A percentile compares a stretch with the other conserved stretches of the same genome.
Conservation (phyloP, 805 yeast species). For the Metschnikowia proteae region DNA sequence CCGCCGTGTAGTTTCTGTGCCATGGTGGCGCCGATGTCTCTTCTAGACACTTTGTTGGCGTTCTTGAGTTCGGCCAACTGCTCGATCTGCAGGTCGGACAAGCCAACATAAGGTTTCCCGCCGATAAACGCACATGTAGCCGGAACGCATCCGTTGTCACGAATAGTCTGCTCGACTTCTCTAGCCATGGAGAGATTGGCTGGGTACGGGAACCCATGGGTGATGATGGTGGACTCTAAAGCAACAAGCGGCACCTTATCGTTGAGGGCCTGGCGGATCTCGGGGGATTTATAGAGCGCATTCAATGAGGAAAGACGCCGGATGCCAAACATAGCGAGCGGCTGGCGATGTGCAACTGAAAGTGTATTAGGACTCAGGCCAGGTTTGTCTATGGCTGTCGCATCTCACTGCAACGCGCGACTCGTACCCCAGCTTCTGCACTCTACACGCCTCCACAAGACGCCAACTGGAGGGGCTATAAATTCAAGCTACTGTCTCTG, state of each 20-base stretch:
- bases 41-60: constrained; percentile 65
- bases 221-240: constrained; percentile 79
- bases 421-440: neutral
- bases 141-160: constrained; percentile 67
- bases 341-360: neutral
- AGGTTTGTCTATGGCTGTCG: neutral
- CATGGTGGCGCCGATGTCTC: constrained; percentile 75
- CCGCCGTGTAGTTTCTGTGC: constrained; percentile 69
- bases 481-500: no score
- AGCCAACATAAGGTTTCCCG: constrained; percentile 72
- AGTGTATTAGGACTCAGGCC: neutral
- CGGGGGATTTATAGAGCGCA: constrained; percentile 37
- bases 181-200: constrained; percentile 69
- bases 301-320: neutral
- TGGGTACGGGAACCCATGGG: constrained; percentile 88
- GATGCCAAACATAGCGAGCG: neutral
- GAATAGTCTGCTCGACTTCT: constrained; percentile 57
- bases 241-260: constrained; percentile 68
- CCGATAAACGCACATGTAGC: constrained; percentile 79
- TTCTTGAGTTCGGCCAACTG: constrained; percentile 40
- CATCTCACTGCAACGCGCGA: constrained; percentile 2
- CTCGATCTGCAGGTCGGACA: constrained; percentile 45
- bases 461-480: no score
- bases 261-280: constrained; percentile 58
- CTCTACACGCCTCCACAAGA: no score